Percentiles rank a stretch among this genome's conserved stretches.
These are phyloP conservation scores for Acer saccharum DNA, from an alignment of 345 rosid genomes.

Conservation along the genomic window DNA sequence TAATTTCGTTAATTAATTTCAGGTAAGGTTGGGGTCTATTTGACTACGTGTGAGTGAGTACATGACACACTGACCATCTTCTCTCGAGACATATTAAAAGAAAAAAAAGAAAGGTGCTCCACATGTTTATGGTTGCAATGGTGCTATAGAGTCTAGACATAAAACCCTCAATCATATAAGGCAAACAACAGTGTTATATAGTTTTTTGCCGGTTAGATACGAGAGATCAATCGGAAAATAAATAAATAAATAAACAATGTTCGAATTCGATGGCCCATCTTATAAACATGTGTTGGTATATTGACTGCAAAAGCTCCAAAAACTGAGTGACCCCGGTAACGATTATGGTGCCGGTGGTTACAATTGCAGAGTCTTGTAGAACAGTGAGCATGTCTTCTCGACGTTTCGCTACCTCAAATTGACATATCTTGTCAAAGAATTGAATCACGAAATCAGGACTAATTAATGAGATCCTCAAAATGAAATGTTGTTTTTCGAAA, in stretches of 20 bases:
- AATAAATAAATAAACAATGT: not conserved
- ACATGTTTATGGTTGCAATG: not conserved
- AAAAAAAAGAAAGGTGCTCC: not conserved
- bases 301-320: not conserved
- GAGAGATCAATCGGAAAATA: not conserved
- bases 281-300: not conserved
- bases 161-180: not conserved
- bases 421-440: too few relatives aligned
- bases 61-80: too few relatives aligned
- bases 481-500: not conserved
- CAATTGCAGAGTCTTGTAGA: not conserved
- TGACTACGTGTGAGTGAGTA: too few relatives aligned
- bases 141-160: not conserved
- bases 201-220: slow-evolving; percentile 1
- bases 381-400: not conserved
- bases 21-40: not conserved
- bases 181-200: not conserved
- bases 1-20: not conserved
- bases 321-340: not conserved
- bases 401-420: not conserved
- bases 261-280: not conserved
- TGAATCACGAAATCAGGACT: not conserved
- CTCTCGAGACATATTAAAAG: too few relatives aligned
- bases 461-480: not conserved
- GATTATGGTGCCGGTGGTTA: not conserved